These are phyloP conservation scores for Trametes polyzona DNA, from an alignment of 1,284 basidiomycete genomes.

Conservation along the genomic window DNA sequence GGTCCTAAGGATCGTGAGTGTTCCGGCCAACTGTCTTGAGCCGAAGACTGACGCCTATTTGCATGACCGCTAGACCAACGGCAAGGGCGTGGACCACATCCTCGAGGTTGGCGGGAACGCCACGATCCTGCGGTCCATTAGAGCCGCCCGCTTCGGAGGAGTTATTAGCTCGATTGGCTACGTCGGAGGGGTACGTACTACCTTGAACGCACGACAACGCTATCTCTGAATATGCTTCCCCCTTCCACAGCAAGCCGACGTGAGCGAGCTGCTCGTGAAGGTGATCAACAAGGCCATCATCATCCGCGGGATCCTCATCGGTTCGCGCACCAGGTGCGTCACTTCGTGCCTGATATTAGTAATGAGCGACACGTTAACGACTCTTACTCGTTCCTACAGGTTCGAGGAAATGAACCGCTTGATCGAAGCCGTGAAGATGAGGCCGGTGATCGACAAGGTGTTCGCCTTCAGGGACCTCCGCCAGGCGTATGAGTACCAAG, in stretches of 20 bases:
- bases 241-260: conserved; percentile 13
- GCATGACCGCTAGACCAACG: conserved; percentile 30
- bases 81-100: conserved; percentile 45
- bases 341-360: too few relatives aligned
- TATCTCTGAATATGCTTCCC: too few relatives aligned
- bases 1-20: conserved; percentile 27
- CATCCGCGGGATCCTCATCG: conserved; percentile 1
- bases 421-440: conserved; percentile 37
- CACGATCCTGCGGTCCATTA: conserved; percentile 42
- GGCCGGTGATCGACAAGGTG: conserved; percentile 44
- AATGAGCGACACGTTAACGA: too few relatives aligned
- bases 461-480: conserved; percentile 43
- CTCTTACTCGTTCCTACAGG: too few relatives aligned
- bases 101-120: conserved; percentile 46
- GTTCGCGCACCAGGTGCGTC: too few relatives aligned
- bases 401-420: conserved; percentile 45
- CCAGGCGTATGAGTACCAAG: conserved; percentile 43
- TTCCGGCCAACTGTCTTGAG: not conserved
- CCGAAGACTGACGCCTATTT: not conserved
- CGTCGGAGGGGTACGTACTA: conserved; percentile 31
- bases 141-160: conserved; percentile 40
- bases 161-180: conserved; percentile 44
- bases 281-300: conserved; percentile 1
- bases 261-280: not conserved
- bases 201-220: too few relatives aligned